Evolutionary conservation across 495 filamentous ascomycete species (phyloP), one percentile per base, ranked within the genome.

Genomic region (Neurospora tetrasperma): DNA sequence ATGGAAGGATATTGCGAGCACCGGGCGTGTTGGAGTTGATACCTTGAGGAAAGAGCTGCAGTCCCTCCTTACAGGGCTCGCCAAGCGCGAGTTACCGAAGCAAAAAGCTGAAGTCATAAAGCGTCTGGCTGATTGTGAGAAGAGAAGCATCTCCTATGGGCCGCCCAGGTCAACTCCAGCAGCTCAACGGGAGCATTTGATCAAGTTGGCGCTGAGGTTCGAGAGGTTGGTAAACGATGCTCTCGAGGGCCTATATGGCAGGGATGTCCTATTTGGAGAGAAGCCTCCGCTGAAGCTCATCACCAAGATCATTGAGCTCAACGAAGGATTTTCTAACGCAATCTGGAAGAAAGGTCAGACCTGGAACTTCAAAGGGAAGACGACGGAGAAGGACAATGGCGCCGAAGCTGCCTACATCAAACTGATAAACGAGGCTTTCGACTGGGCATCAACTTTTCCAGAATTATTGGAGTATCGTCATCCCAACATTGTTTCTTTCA

Each of bases 71-170:
- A 77, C 77, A 3, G 79, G 84, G 8, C 78, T 86, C 59, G 84
- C 86, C 20, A 84, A 83, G 31, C 82, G 81, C 2, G 86, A 86
- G 54, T 89, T 90, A 66, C 86, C 86, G 0, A 80, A 82, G 69
- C 82, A 90, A 1, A 82, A 81, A 72, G 18, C 73, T n/a, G 86
- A 90, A 14, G 77, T 90, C 23, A 74, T 69, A 6, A 82, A 81
- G 35, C 79, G 81, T 43, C 76, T 88, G 1, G 76, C 74, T 31
- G 74, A 76, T 0, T 75, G 78, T 73, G 72, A 76, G 2, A 69
- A 76, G 2, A 70, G 75, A 12, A 78, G 87, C 11, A 68, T 82
- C 2, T 72, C 42, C 6, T 79, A 91, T 73, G 88, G 89, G 18
- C 75, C 77, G 0, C 74, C 83, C n/a, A 74, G 86, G 11, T 76